Evolutionary conservation across 176 grass and related monocot genomes (phyloP), one percentile per base, ranked within the genome.

Genomic region (Oryza australiensis): DNA sequence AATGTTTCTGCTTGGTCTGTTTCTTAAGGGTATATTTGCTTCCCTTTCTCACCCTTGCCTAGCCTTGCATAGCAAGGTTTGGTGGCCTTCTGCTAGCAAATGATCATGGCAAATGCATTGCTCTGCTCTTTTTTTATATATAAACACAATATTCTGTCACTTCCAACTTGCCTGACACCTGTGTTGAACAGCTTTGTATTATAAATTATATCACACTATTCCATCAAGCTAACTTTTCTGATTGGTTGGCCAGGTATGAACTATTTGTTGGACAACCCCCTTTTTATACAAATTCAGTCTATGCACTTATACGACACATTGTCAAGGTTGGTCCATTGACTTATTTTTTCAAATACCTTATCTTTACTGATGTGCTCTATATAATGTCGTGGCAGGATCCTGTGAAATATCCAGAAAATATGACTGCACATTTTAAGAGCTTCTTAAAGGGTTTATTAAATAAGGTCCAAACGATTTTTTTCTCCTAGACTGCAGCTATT

Each of bases 261-360:
- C 70, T 98, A 75, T 98, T 93, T 91, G 95, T 98, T 81, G 95
- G 95, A 35, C 95, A 98, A 22, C 95, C 95, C 37, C 95, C 95
- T 55, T 98, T 98, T 91, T 98, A 98, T 85, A 98, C 92, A 87
- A 98, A 98, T 81, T 98, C 92, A 32, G 95, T 98, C 15, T 94
- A 98, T 86, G 92, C 92, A 78, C 88, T 98, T 73, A 98, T 98
- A 73, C 86, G 88, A 18, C 95, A 98, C 82, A 94, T 98, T 40
- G 95, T 98, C 78, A 98, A 98, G 89, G 95, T 97, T 78, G 68
- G 18, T 77, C 28, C 75, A 27, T 29, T 76, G 60, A 70, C 66
- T 85, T 67, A 20, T 32, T 83, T 65, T 84, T 87, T 69, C 62
- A 26, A 70, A 65, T 77, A 64, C 26, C 41, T 88, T 12, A 3